A percentile compares a stretch with the other conserved stretches of the same genome.
phyloP scores from a whole-genome alignment of 2,329 filamentous ascomycete genomes.

The Calycina marina region DNA sequence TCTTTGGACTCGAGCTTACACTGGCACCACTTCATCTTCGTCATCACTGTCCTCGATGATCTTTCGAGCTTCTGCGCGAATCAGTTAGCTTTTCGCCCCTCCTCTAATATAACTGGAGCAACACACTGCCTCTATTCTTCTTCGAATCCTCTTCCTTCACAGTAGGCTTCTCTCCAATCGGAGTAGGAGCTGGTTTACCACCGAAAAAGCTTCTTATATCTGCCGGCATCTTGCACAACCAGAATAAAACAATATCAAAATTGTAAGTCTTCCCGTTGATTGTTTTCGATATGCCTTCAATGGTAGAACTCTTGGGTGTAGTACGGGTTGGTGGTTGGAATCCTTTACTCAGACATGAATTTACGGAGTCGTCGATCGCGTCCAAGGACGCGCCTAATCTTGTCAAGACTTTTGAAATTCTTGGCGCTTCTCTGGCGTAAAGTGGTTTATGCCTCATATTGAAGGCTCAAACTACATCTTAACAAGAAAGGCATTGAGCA shows the following conservation, averaged over 20 bases:
- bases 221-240: conserved; percentile 50
- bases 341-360: no score
- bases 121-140: conserved; percentile 21
- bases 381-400: no score
- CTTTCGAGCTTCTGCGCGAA: conserved; percentile 39
- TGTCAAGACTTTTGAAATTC: no score
- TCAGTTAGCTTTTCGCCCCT: no score
- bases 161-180: conserved; percentile 29
- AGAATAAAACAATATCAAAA: not conserved
- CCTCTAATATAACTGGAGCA: no score
- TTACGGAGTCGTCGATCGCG: no score
- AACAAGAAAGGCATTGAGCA: no score
- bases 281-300: conserved; percentile 2
- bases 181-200: conserved; percentile 47
- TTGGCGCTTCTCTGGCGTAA: no score
- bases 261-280: not conserved
- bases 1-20: conserved; percentile 19
- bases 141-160: conserved; percentile 22
- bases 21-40: conserved; percentile 43
- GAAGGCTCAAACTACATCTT: no score
- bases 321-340: no score
- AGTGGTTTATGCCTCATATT: no score
- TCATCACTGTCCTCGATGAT: conserved; percentile 73
- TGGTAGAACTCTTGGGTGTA: conserved; percentile 1
- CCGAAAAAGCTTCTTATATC: conserved; percentile 91